Conservation (phyloP, 257 asterid genomes). For the Gynochthodes officinalis region DNA sequence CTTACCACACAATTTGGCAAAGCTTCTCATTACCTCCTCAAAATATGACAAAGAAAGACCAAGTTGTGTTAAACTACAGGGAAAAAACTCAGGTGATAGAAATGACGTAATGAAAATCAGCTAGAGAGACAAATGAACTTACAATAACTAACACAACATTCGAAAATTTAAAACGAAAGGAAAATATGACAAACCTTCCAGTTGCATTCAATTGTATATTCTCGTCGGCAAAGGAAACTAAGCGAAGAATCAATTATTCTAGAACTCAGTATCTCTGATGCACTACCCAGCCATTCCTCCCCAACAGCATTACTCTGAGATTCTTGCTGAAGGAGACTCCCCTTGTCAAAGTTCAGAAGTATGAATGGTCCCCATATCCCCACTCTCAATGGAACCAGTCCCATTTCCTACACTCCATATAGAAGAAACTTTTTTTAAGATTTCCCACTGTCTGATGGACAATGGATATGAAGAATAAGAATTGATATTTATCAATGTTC, state of each 20-base stretch:
- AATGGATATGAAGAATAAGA: background rate
- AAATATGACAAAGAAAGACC: background rate
- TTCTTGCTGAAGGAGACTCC: constrained; percentile 24
- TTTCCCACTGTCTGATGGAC: background rate
- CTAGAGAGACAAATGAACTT: background rate
- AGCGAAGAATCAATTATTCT: constrained; percentile 58
- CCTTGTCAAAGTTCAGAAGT: constrained; percentile 49
- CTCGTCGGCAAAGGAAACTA: constrained; percentile 59
- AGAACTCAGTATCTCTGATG: constrained; percentile 53
- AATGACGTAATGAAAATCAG: background rate
- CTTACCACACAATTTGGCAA: background rate
- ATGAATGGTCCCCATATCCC: constrained; percentile 89
- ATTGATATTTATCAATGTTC: background rate
- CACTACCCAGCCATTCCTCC: constrained; percentile 72
- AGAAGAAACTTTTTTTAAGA: constrained; percentile 16
- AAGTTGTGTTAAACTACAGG: background rate
- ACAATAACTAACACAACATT: background rate
- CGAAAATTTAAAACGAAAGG: constrained; percentile 8
- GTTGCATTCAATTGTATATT: constrained; percentile 74
- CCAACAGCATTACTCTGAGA: constrained; percentile 34
- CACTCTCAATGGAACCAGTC: constrained; percentile 61
- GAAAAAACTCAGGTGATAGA: background rate
- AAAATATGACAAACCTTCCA: constrained; percentile 66
- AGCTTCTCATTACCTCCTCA: background rate
- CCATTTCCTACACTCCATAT: constrained; percentile 64